Evolutionary conservation across 1,284 basidiomycete genomes (phyloP), one percentile per base, ranked within the genome.

Genomic region (Vanrija sp.): DNA sequence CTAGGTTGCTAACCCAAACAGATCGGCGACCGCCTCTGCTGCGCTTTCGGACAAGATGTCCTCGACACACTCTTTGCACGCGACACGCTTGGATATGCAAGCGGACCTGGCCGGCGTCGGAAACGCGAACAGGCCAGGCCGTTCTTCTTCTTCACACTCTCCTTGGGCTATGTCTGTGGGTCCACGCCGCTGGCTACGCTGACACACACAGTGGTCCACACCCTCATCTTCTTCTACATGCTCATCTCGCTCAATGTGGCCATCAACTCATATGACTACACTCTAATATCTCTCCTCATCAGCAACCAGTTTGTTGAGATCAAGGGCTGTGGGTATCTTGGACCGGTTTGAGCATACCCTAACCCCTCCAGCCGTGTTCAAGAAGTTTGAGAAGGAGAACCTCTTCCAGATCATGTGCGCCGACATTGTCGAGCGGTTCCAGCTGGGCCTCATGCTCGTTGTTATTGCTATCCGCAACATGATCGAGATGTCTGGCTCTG

Each of bases 221-320:
- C 90, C 1, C 79, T 98, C n/a, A 88, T 98, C 44, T 91, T 98
- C 81, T 85, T 98, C 55, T 99, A 98, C 72, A 94, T 98, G 76
- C 82, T 98, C 47, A 89, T 97, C 49, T 85, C 93, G 1, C 81
- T 98, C 55, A 98, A 98, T 63, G 95, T 98, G 23, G 95, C 96
- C 5, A 90, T 99, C 73, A 98, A 98, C 76, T 95, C 93, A 16
- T 99, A 96, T 75, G 95, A 98, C 75, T 90, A 98, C 69, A 88
- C 94, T 1, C 83, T 99, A 14, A 81, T 98, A 31, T 97, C 95
- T 0, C 82, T 99, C 0, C 81, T 99, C 6, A 85, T 98, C 41
- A 97, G 92, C 42, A 99, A 98, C 72, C 96, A 99, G 72, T 98
- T 99, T 69, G 95, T 98, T 45, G 96, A 99, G 77, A 98, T 98